Evolutionary conservation across 371 early-diverging fungal species (phyloP), one percentile per base, ranked within the genome.

Genomic region (Mortierella sp.): DNA sequence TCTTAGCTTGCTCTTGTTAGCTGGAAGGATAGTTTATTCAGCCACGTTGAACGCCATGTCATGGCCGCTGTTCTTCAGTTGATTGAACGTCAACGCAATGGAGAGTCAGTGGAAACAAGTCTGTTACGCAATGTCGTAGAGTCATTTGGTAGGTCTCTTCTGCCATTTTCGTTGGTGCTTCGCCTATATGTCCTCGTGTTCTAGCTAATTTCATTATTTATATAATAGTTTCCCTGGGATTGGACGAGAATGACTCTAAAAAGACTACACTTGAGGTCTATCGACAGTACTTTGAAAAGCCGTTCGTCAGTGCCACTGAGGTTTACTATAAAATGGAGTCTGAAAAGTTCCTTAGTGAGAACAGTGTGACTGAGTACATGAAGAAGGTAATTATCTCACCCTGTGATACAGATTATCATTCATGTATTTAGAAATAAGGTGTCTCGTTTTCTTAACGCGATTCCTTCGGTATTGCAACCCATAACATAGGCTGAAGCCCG

Each of bases 331-430:
- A 89, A 72, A 89, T 90, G 64, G 97, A 96, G 81, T 91, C 93
- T 47, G 93, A 95, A 76, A 89, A 88, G 28, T 96, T 96, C 76
- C 87, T 97, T 60, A 88, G 91, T 56, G 94, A 95, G 66, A 94
- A 96, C 83, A 89, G 93, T 58, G 89, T 97, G 40, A 90, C 94
- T 29, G 97, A 97, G 55, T 98, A 98, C 83, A 95, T 98, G 95
- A 93, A 94, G 74, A 94, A 96, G 89, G 89, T 88, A 61, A 54
- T 28, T 54, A 10, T 17, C 13, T 5, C 19, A 43, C 13, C 13
- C 19, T 15, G 5, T 43, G 13, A 13, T 13, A 17, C 9, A 8
- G 19, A 15, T 15, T 43, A 43, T 43, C n/a, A 43, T 5, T 19
- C 45, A 43, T 31, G 26, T 40, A 22, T 22, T 42, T 34, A 26